Percentiles rank a stretch among this genome's conserved stretches.
phyloP scores from a whole-genome alignment of 371 early-diverging fungal genomes.

The Lichtheimia corymbifera region DNA sequence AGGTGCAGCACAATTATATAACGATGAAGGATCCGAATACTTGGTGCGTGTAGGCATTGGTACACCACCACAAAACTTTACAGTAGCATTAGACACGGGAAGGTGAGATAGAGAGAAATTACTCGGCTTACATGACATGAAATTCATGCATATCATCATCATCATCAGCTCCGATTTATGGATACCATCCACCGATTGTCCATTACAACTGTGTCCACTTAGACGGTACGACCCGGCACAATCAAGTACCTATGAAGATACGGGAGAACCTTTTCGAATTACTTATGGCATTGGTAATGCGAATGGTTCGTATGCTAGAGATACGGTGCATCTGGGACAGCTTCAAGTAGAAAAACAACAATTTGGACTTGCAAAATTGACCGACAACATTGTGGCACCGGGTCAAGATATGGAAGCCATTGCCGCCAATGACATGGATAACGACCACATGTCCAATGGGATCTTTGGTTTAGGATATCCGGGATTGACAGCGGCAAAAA shows the following conservation, averaged over 20 bases:
- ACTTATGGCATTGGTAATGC: constrained; percentile 64
- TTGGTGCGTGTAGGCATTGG: constrained; percentile 26
- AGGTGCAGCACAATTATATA: constrained; percentile 18
- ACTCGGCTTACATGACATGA: background rate
- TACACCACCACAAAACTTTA: constrained; percentile 34
- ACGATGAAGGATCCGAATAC: constrained; percentile 29
- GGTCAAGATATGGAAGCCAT: constrained; percentile 24
- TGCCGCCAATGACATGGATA: constrained; percentile 9
- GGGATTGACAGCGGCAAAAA: constrained; percentile 27
- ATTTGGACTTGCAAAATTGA: constrained; percentile 53
- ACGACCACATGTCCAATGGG: constrained; percentile 21
- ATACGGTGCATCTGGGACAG: constrained; percentile 49
- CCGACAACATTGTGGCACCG: constrained; percentile 50
- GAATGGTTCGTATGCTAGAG: constrained; percentile 56
- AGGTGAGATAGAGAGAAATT: constrained; percentile 22
- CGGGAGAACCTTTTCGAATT: constrained; percentile 51
- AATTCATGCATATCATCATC: background rate
- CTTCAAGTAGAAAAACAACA: constrained; percentile 49
- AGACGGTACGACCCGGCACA: constrained; percentile 45
- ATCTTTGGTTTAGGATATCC: constrained; percentile 35
- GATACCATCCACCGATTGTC: constrained; percentile 35
- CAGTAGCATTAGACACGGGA: constrained; percentile 39
- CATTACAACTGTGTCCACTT: constrained; percentile 21
- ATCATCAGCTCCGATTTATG: constrained; percentile 54
- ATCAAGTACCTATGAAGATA: constrained; percentile 52